These are phyloP conservation scores for Hawksworthiomyces lignivorus DNA, from an alignment of 2,329 filamentous ascomycete species.

Conservation along the genomic window DNA sequence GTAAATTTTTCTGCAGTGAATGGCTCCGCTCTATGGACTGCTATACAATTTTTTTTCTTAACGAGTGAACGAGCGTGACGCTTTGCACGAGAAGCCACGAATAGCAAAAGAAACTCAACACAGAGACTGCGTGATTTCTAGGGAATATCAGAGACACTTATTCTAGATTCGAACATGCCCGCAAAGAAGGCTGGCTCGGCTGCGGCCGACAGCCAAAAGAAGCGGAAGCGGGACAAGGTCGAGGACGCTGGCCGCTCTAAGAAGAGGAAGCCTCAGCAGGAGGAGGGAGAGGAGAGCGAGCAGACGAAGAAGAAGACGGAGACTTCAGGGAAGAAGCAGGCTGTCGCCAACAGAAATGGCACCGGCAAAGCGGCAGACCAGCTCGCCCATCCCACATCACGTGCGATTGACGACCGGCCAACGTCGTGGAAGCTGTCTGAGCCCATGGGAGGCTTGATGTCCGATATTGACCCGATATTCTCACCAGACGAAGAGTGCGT, in stretches of 20 bases:
- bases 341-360: background rate
- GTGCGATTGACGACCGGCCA: conserved; percentile 4
- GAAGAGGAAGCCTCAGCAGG: conserved; percentile 13
- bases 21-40: too few species aligned
- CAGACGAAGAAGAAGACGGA: background rate
- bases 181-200: conserved; percentile 19
- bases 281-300: background rate
- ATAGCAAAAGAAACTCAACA: too few species aligned
- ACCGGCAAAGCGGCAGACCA: background rate
- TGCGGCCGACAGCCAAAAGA: conserved; percentile 21
- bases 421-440: conserved; percentile 51
- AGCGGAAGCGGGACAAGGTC: conserved; percentile 25
- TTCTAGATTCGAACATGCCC: conserved; percentile 11
- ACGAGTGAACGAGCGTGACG: too few species aligned
- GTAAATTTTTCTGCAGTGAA: conserved; percentile 1
- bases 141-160: too few species aligned
- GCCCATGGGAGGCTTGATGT: conserved; percentile 57
- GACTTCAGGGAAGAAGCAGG: background rate
- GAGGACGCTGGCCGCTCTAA: conserved; percentile 17
- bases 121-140: too few species aligned
- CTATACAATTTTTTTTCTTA: too few species aligned
- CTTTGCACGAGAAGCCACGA: too few species aligned
- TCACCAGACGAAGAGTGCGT: conserved; percentile 53
- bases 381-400: conserved; percentile 2
- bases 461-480: conserved; percentile 57